phyloP scores from a whole-genome alignment of 352 stramenopile species.

The Phytophthora niederhauseri region DNA sequence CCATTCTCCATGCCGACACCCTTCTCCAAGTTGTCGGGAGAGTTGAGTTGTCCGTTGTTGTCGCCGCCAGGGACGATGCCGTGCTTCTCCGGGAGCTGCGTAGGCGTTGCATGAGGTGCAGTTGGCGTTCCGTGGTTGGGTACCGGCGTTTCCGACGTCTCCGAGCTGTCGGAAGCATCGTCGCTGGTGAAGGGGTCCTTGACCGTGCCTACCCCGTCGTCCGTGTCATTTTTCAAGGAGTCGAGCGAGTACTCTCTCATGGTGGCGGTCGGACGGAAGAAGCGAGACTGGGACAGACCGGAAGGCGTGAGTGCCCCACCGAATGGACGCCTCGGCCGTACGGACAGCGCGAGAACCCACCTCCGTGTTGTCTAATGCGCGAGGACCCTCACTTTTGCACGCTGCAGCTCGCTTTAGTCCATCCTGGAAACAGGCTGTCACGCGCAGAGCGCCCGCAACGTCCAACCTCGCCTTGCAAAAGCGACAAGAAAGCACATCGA shows the following conservation, averaged over 20 bases:
- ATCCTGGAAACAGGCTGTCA: slow-evolving; percentile 33
- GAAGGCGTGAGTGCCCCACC: slow-evolving; percentile 20
- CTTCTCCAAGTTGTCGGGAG: neutral
- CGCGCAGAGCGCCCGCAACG: slow-evolving; percentile 25
- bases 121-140: neutral
- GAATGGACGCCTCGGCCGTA: slow-evolving; percentile 21
- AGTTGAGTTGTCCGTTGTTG: neutral
- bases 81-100: neutral
- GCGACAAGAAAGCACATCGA: slow-evolving; percentile 29
- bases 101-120: neutral
- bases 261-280: slow-evolving; percentile 24
- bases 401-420: slow-evolving; percentile 25
- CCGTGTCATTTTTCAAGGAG: slow-evolving; percentile 31
- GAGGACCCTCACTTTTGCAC: slow-evolving; percentile 16
- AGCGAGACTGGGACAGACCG: slow-evolving; percentile 29
- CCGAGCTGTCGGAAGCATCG: slow-evolving; percentile 9
- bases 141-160: slow-evolving; percentile 3
- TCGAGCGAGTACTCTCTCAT: slow-evolving; percentile 40
- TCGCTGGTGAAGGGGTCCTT: slow-evolving; percentile 8
- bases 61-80: neutral
- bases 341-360: slow-evolving; percentile 18
- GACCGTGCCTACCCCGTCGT: slow-evolving; percentile 20
- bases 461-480: slow-evolving; percentile 28
- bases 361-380: slow-evolving; percentile 28
- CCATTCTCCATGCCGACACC: neutral